Conservation (phyloP, 192 early-diverging fungal species). For the Gorgonomyces haynaldii region DNA sequence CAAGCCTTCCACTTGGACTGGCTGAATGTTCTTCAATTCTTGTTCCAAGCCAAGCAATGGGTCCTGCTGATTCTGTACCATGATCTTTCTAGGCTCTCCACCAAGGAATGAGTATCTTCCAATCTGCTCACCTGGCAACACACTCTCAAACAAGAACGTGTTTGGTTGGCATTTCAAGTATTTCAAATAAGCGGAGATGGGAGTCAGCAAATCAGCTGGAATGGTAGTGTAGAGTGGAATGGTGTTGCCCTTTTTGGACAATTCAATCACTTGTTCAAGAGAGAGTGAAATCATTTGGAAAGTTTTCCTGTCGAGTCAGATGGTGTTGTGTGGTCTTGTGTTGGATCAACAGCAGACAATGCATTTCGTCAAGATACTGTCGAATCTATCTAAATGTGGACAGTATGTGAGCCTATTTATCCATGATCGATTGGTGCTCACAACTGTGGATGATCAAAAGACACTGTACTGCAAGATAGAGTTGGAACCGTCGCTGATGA, state of each 20-base stretch:
- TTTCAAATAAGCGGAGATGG: constrained; percentile 90
- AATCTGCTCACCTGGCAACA: constrained; percentile 87
- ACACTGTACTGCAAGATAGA: too few relatives aligned
- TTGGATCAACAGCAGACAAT: too few relatives aligned
- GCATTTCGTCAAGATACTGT: too few relatives aligned
- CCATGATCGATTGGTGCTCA: too few relatives aligned
- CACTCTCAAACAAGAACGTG: constrained; percentile 94
- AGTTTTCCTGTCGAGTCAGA: too few relatives aligned
- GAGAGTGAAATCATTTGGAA: constrained; percentile 7
- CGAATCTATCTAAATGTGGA: too few relatives aligned
- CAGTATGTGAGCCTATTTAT: too few relatives aligned
- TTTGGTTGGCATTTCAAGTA: constrained; percentile 46
- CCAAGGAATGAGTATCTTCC: constrained; percentile 95
- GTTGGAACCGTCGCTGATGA: too few relatives aligned
- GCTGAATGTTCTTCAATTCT: constrained; percentile 65
- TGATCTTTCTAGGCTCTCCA: constrained; percentile 54
- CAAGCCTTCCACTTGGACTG: constrained; percentile 70
- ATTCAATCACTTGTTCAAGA: constrained; percentile 36
- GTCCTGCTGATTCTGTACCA: constrained; percentile 53
- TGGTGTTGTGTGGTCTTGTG: too few relatives aligned
- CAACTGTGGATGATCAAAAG: too few relatives aligned
- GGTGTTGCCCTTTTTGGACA: constrained; percentile 58
- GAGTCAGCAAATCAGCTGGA: constrained; percentile 86
- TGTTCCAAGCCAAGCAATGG: constrained; percentile 76
- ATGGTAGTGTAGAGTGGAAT: constrained; percentile 86